A percentile compares a stretch with the other conserved stretches of the same genome.
Evolutionary conservation across 805 yeast genomes (phyloP).

Genomic region (Kluyveromyces wickerhamii): DNA sequence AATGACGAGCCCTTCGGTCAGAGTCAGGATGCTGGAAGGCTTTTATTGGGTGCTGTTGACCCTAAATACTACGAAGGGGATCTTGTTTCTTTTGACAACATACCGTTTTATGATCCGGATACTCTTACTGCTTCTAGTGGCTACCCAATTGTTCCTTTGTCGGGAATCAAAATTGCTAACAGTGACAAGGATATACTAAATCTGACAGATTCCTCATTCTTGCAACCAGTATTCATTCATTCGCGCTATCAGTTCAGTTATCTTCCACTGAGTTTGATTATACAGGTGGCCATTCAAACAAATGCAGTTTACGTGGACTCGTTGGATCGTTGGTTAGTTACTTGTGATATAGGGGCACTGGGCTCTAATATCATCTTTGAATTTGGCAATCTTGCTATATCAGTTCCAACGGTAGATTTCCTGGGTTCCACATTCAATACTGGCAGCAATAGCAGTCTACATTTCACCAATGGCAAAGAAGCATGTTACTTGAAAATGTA

Average conservation of each 20-base stretch:
- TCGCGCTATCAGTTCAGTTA: slow-evolving; percentile 41
- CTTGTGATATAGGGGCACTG: slow-evolving; percentile 43
- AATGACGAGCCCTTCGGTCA: slow-evolving; percentile 2
- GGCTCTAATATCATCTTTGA: slow-evolving; percentile 46
- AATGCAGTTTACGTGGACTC: slow-evolving; percentile 52
- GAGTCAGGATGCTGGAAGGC: slow-evolving; percentile 22
- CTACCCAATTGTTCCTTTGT: slow-evolving; percentile 41
- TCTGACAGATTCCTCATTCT: slow-evolving; percentile 29
- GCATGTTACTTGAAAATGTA: slow-evolving; percentile 52
- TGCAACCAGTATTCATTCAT: slow-evolving; percentile 52
- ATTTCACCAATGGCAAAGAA: slow-evolving; percentile 42
- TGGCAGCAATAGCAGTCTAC: slow-evolving; percentile 30
- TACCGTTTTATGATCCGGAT: slow-evolving; percentile 33
- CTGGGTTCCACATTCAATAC: slow-evolving; percentile 33
- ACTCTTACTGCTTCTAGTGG: slow-evolving; percentile 23
- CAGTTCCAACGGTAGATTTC: slow-evolving; percentile 43
- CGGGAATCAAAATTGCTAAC: slow-evolving; percentile 38
- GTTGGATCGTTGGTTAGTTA: slow-evolving; percentile 50
- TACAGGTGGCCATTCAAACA: slow-evolving; percentile 59
- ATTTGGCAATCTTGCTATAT: slow-evolving; percentile 44
- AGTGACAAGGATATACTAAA: slow-evolving; percentile 32
- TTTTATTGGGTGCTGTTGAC: slow-evolving; percentile 56
- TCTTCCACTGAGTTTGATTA: slow-evolving; percentile 48
- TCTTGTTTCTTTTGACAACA: slow-evolving; percentile 40
- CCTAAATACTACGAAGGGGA: slow-evolving; percentile 38